These are phyloP conservation scores for Pelargonium myrrhifolium DNA, from an alignment of 441 rosid species.

Conservation along the genomic window DNA sequence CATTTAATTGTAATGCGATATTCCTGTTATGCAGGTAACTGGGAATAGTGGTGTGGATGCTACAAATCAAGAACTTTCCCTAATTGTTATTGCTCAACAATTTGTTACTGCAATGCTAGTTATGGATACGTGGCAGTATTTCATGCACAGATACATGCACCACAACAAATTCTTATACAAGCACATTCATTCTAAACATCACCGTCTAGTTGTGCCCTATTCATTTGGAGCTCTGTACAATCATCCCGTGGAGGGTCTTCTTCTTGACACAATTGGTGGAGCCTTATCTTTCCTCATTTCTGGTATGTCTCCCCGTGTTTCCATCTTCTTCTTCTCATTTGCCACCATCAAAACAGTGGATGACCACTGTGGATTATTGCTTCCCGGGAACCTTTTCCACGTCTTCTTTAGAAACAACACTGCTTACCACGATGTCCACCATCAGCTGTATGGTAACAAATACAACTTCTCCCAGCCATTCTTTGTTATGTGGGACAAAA, in stretches of 20 bases:
- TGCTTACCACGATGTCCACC: conserved; percentile 91
- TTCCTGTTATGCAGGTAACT: conserved; percentile 42
- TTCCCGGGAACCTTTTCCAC: conserved; percentile 91
- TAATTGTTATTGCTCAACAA: conserved; percentile 49
- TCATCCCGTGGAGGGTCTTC: conserved; percentile 80
- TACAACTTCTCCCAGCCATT: conserved; percentile 94
- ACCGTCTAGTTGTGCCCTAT: conserved; percentile 83
- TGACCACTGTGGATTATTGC: conserved; percentile 88
- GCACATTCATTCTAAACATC: conserved; percentile 83
- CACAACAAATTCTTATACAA: conserved; percentile 78
- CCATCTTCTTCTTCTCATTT: conserved; percentile 84
- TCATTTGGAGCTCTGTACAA: conserved; percentile 79
- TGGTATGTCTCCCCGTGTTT: conserved; percentile 82
- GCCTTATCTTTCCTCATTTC: conserved; percentile 84
- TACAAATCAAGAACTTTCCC: conserved; percentile 33
- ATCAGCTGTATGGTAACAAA: conserved; percentile 82
- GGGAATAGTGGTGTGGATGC: conserved; percentile 39
- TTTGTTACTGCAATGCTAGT: conserved; percentile 67
- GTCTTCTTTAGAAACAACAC: conserved; percentile 75
- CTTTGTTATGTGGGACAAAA: conserved; percentile 83
- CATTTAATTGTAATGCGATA: not conserved
- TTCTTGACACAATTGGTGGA: conserved; percentile 84
- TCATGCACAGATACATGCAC: conserved; percentile 85
- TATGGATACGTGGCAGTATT: conserved; percentile 90
- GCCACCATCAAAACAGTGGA: conserved; percentile 90